Evolutionary conservation across 805 yeast species (phyloP).

Genomic region (Diddensiella transvaalensis): DNA sequence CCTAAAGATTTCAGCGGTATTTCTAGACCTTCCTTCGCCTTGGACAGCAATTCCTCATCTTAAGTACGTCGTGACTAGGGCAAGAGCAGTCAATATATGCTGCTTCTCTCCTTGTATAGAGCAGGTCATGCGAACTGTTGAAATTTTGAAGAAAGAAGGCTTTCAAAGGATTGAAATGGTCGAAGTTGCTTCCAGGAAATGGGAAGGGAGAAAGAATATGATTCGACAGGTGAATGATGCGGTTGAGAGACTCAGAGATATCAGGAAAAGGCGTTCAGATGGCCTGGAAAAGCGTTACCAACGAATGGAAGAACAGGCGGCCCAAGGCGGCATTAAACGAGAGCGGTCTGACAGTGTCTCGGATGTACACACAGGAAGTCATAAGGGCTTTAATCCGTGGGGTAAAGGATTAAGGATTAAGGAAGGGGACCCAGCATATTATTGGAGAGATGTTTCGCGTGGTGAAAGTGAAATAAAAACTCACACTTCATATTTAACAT

Average conservation of each 20-base stretch:
- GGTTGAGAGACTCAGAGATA: conserved; percentile 71
- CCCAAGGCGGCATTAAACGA: conserved; percentile 18
- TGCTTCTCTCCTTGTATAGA: conserved; percentile 98
- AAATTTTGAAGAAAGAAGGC: conserved; percentile 66
- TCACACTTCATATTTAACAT: conserved; percentile 90
- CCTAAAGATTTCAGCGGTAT: conserved; percentile 68
- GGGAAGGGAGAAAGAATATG: conserved; percentile 91
- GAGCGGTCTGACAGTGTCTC: conserved; percentile 4
- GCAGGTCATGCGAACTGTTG: conserved; percentile 86
- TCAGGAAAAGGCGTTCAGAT: conserved; percentile 64
- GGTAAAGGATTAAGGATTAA: conserved; percentile 81
- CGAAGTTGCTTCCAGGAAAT: conserved; percentile 76
- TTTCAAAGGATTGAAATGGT: conserved; percentile 91
- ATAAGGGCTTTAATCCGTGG: conserved; percentile 75
- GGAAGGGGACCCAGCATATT: conserved; percentile 79
- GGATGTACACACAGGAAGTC: conserved; percentile 12
- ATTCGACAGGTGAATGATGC: conserved; percentile 77
- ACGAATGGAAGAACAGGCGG: conserved; percentile 21
- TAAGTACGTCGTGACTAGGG: conserved; percentile 50
- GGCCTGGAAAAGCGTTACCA: conserved; percentile 32
- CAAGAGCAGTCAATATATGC: conserved; percentile 65
- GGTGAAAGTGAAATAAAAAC: conserved; percentile 83
- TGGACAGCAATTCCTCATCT: conserved; percentile 91
- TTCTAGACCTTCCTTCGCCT: conserved; percentile 92
- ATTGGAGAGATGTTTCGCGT: conserved; percentile 83